Base-by-base conservation (phyloP, 257 asterid species). In the Scutellaria baicalensis region DNA sequence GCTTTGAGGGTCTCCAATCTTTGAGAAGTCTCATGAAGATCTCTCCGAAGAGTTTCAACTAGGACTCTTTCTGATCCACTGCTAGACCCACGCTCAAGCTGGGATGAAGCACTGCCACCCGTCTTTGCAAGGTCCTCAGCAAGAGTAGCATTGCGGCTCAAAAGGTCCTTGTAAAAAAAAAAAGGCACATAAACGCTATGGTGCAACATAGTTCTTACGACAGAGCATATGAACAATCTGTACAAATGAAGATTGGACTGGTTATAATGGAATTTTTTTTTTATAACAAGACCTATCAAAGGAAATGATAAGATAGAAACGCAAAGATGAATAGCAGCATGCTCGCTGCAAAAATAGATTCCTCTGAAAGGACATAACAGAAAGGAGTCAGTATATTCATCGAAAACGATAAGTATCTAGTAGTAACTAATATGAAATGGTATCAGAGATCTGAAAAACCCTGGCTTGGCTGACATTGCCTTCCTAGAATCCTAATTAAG, bases 141-240 rank as follows among this genome's bases (percentile, higher is more conserved):
- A 13, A 93, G 85, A 75, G 83, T 82, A 54, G 96, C 86, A 74
- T 93, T 91, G 31, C 96, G 95, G 66, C 89, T 78, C 84, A 89
- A 72, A 68, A 93, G 96, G 66, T 91, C 96, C 99, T 93, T 68
- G 42, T 23, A 57, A 59, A 50, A 42, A 61, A 38, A 56, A 20
- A 45, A 39, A 31, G 3, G 64, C 20, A 9, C 17, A 71, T 54
- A 57, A 70, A 78, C 13, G 21, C 13, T 0, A 38, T 5, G 38
- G 66, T 31, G 58, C 36, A 59, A 40, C 9, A 11, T 35, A 68
- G 52, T 21, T 51, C 31, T 21, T 66, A 55, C 23, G 39, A 42
- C 59, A 45, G 31, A 31, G 70, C 48, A 72, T 11, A 27, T 6
- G 3, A 54, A 16, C 64, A 33, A 68, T 42, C 63, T 6, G 16